Percentiles rank a stretch among this genome's conserved stretches.
Evolutionary conservation across 257 asterid species (phyloP).

Genomic region (Petunia axillaris): DNA sequence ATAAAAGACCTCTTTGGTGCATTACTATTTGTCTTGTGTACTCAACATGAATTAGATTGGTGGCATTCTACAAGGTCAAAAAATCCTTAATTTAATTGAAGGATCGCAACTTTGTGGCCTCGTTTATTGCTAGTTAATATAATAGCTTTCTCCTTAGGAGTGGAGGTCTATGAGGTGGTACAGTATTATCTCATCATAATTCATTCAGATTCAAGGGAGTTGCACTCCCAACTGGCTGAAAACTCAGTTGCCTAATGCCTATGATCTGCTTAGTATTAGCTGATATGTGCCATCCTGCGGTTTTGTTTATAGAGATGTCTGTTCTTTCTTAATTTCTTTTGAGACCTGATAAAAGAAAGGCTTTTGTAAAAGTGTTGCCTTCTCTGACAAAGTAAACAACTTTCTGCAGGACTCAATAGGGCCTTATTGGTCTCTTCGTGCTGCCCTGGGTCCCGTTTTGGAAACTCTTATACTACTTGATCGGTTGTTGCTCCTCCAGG

Average conservation of each 20-base stretch:
- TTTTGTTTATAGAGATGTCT: slow-evolving; percentile 3
- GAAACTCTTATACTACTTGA: slow-evolving; percentile 88
- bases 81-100: background rate
- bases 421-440: slow-evolving; percentile 94
- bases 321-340: background rate
- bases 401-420: slow-evolving; percentile 77
- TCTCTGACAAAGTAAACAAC: slow-evolving; percentile 17
- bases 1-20: slow-evolving; percentile 20
- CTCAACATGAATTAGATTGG: background rate
- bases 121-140: background rate
- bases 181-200: background rate
- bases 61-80: background rate
- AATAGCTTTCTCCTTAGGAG: background rate
- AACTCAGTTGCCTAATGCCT: background rate
- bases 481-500: slow-evolving; percentile 85
- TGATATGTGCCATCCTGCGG: background rate
- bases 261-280: background rate
- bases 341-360: background rate
- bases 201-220: background rate
- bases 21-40: slow-evolving; percentile 19
- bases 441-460: slow-evolving; percentile 81
- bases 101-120: background rate
- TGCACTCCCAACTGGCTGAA: background rate
- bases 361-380: background rate
- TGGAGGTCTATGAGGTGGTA: background rate